Evolutionary conservation across 768 basidiomycete species (phyloP).

Genomic region (Amanita fuliginea): DNA sequence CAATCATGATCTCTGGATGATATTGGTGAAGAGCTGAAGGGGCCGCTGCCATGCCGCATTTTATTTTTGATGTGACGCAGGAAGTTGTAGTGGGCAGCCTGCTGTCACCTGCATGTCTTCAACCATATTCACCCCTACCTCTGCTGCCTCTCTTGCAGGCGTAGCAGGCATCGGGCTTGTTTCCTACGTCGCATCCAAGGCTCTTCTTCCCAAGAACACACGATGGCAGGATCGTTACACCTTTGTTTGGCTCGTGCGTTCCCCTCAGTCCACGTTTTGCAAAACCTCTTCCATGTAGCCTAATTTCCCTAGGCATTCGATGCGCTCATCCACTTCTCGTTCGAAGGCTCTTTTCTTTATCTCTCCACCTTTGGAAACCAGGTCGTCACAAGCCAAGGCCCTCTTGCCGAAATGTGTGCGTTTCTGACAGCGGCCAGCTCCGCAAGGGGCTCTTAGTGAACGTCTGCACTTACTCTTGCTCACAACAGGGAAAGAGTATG

Average conservation of each 20-base stretch:
- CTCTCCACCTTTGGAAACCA: conserved; percentile 64
- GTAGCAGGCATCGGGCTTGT: conserved; percentile 39
- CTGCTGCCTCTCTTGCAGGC: conserved; percentile 51
- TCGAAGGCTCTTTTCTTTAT: conserved; percentile 76
- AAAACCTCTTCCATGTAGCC: not conserved
- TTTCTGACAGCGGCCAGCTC: conserved; percentile 8
- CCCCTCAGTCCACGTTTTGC: not conserved
- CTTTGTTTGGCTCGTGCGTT: conserved; percentile 65
- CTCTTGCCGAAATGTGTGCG: conserved; percentile 69
- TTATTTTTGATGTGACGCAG: too few species aligned
- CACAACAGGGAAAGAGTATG: conserved; percentile 66
- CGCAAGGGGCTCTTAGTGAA: not conserved
- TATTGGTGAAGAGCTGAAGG: too few species aligned
- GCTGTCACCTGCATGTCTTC: not conserved
- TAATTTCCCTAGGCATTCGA: conserved; percentile 51
- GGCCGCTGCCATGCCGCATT: too few species aligned
- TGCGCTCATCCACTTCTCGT: conserved; percentile 66
- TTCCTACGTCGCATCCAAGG: conserved; percentile 41
- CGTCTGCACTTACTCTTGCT: not conserved
- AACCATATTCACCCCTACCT: conserved; percentile 44
- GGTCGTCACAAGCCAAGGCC: conserved; percentile 58
- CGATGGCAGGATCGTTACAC: conserved; percentile 54
- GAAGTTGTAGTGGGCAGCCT: not conserved
- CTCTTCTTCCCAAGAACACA: conserved; percentile 52
- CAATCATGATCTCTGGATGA: too few species aligned